A percentile compares a stretch with the other conserved stretches of the same genome.
Evolutionary conservation across 1,139 yeast species (phyloP).

Genomic region (Pichia sp.): DNA sequence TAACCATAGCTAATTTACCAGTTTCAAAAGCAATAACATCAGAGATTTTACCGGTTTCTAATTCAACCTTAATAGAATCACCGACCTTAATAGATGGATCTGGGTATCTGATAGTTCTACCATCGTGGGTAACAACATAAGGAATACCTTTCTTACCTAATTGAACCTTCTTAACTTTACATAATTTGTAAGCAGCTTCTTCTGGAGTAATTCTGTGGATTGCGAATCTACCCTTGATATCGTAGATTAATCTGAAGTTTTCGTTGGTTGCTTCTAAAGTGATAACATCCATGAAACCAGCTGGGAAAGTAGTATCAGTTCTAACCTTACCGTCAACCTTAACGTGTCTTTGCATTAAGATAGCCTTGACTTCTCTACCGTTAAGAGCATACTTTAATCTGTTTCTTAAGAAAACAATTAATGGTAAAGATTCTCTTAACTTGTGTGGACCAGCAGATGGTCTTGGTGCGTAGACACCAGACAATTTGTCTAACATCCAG

Average conservation of each 20-base stretch:
- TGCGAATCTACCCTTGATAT: constrained; percentile 97
- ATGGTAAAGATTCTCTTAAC: constrained; percentile 98
- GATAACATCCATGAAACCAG: constrained; percentile 99
- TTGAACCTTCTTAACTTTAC: constrained; percentile 96
- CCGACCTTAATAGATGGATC: constrained; percentile 94
- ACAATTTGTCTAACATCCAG: constrained; percentile 99
- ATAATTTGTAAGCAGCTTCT: constrained; percentile 97
- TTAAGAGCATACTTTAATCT: constrained; percentile 98
- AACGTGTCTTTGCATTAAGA: constrained; percentile 98
- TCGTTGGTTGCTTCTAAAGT: constrained; percentile 96
- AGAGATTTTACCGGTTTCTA: constrained; percentile 90
- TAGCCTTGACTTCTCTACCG: constrained; percentile 99
- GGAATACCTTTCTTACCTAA: constrained; percentile 98
- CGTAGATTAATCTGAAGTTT: constrained; percentile 98
- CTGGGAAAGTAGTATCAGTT: constrained; percentile 97
- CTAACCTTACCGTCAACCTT: constrained; percentile 99
- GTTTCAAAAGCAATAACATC: constrained; percentile 92
- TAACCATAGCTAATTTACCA: constrained; percentile 94
- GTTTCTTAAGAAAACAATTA: constrained; percentile 97
- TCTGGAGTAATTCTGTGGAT: constrained; percentile 99
- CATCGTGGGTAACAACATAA: constrained; percentile 97
- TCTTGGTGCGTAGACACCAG: constrained; percentile 99
- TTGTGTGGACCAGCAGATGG: constrained; percentile 99
- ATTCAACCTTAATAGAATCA: constrained; percentile 95
- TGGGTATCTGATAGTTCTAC: constrained; percentile 99